phyloP scores from a whole-genome alignment of 2,329 filamentous ascomycete species.

The Penicillium sp. region DNA sequence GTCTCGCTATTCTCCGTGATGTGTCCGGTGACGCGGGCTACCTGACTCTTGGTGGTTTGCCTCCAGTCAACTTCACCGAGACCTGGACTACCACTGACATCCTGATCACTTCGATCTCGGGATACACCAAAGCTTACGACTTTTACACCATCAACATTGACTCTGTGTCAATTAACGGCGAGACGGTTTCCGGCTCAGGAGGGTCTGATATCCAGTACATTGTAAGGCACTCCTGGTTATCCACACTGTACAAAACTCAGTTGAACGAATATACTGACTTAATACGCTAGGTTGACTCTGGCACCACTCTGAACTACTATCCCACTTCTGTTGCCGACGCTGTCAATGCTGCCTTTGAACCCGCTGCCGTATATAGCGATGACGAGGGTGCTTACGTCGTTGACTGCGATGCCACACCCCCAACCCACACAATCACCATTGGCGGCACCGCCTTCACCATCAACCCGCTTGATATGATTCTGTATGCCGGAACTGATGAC shows the following conservation, averaged over 20 bases:
- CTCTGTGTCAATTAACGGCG: conserved; percentile 8
- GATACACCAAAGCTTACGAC: conserved; percentile 13
- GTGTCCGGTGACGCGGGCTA: conserved; percentile 12
- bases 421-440: conserved; percentile 44
- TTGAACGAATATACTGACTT: neutral
- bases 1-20: conserved; percentile 8
- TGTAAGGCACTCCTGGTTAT: neutral
- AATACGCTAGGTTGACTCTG: conserved; percentile 22
- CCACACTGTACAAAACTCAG: neutral
- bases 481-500: conserved; percentile 17
- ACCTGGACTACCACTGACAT: conserved; percentile 18
- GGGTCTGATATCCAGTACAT: conserved; percentile 13
- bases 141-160: conserved; percentile 22
- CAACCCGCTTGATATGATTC: conserved; percentile 30
- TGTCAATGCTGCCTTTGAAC: conserved; percentile 43
- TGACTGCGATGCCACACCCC: conserved; percentile 43
- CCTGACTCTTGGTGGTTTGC: conserved; percentile 20
- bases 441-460: conserved; percentile 33
- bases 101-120: conserved; percentile 15
- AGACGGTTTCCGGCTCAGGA: conserved; percentile 5
- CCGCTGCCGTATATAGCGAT: conserved; percentile 37
- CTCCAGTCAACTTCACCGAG: conserved; percentile 8
- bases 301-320: conserved; percentile 39
- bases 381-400: conserved; percentile 40
- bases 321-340: conserved; percentile 33